phyloP scores from a whole-genome alignment of 495 filamentous ascomycete species.

The Aspergillus sclerotiicarbonarius region DNA sequence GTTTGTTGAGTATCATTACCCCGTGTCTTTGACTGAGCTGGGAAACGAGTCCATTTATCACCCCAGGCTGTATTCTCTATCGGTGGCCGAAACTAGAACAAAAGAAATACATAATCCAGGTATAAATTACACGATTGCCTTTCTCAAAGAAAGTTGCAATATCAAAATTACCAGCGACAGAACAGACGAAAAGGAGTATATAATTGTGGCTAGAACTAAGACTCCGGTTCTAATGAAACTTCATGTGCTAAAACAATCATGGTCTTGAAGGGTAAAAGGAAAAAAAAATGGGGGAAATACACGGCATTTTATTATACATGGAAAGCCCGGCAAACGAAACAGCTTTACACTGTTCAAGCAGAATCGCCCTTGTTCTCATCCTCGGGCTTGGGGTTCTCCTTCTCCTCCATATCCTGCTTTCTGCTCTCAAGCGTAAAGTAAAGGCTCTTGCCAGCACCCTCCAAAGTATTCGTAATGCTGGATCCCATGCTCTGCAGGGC shows the following conservation, averaged over 20 bases:
- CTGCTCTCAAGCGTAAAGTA: constrained; percentile 84
- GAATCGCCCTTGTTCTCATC: constrained; percentile 38
- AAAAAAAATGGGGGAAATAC: constrained; percentile 13
- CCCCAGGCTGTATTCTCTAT: too few relatives aligned
- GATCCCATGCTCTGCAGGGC: constrained; percentile 75
- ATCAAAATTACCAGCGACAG: not conserved
- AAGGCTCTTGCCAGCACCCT: constrained; percentile 72
- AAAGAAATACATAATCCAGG: too few relatives aligned
- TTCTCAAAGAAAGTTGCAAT: not conserved
- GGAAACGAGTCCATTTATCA: too few relatives aligned
- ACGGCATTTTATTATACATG: constrained; percentile 38
- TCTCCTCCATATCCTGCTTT: constrained; percentile 73
- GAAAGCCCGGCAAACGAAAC: constrained; percentile 9
- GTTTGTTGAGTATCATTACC: not conserved
- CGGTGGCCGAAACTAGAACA: too few relatives aligned
- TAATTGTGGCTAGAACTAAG: constrained; percentile 12
- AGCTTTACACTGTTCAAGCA: constrained; percentile 8
- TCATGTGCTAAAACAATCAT: constrained; percentile 23
- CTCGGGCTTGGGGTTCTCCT: constrained; percentile 39
- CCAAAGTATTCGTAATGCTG: constrained; percentile 68
- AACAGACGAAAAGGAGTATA: not conserved
- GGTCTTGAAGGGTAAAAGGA: constrained; percentile 12
- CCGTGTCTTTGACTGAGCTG: too few relatives aligned
- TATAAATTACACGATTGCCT: too few relatives aligned
- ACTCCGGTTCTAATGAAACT: constrained; percentile 7